Base-by-base conservation (phyloP, 169 alveolate species). In the Plasmodium gallinaceum region DNA sequence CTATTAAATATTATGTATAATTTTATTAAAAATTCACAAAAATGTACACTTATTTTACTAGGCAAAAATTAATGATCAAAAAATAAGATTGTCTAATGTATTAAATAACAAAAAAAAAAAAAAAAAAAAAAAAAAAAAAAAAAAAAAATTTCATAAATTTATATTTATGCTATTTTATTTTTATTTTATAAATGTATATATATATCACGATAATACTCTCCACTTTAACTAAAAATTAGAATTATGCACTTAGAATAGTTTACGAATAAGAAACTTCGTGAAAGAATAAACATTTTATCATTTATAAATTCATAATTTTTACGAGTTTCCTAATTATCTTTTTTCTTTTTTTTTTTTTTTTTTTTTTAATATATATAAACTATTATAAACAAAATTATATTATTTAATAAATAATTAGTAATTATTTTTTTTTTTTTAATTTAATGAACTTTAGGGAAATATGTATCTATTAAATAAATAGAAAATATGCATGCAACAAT, bases 161-260 rank as follows among this genome's bases (percentile, higher is more conserved):
- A 46, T 22, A 4, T 32, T 32, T 4, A 32, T 32, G 39, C 1
- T 32, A 32, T 32, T 32, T 32, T 32, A 32, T 32, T 32, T 32
- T 32, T 32, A 32, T 32, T 32, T 32, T 32, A 32, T 4, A 58
- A 5, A 7, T 5, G 48, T n/a, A n/a, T n/a, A n/a, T n/a, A 24
- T 22, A 74, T 18, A 7, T 74, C 60, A 58, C 22, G 12, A 64
- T 74, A 26, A 74, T 51, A 74, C 88, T 74, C 87, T 74, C 71
- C 74, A 32, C 60, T 51, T 51, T 24, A 46, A 26, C 43, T 51
- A 0, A 65, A 43, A 74, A 58, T 74, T 74, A 74, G 88, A 37
- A 75, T 62, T 75, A 51, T 75, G 88, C 74, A 75, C 75, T 54
- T 62, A 75, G 66, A 39, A n/a, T n/a, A n/a, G n/a, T 24, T 22